These are phyloP conservation scores for Trichoderma orchidacearum DNA, from an alignment of 495 filamentous ascomycete species.

Conservation along the genomic window DNA sequence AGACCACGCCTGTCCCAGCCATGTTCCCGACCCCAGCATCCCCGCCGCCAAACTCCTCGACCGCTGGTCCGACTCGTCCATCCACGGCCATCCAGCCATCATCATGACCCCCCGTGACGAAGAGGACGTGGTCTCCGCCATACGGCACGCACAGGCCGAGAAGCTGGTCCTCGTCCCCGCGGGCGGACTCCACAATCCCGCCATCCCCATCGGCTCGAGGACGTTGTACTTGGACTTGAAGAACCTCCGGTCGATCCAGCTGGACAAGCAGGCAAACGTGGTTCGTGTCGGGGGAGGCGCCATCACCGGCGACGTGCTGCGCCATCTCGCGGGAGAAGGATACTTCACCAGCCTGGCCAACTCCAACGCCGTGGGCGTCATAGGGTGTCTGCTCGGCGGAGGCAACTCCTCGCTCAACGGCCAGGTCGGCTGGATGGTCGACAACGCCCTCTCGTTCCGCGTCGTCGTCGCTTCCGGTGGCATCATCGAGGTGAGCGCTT, in stretches of 20 bases:
- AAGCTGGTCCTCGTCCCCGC: conserved; percentile 16
- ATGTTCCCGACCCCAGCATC: neutral
- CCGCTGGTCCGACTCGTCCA: conserved; percentile 4
- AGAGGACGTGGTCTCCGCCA: conserved; percentile 4
- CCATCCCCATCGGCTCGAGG: conserved; percentile 12
- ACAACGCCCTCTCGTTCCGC: conserved; percentile 17
- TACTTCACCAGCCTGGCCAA: conserved; percentile 7
- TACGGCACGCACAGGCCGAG: conserved; percentile 10
- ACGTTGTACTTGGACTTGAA: conserved; percentile 18
- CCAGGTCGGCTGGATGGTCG: conserved; percentile 19
- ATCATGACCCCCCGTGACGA: conserved; percentile 2
- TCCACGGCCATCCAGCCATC: neutral
- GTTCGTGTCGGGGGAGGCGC: conserved; percentile 17
- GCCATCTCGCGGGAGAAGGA: conserved; percentile 14
- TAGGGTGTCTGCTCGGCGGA: conserved; percentile 20
- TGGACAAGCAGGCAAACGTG: conserved; percentile 11
- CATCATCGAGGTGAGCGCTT: conserved; percentile 6
- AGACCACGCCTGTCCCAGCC: neutral
- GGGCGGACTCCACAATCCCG: conserved; percentile 15
- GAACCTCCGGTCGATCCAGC: conserved; percentile 9
- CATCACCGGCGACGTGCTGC: conserved; percentile 10
- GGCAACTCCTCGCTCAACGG: conserved; percentile 20
- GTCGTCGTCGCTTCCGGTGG: conserved; percentile 19
- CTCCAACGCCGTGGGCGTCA: conserved; percentile 13
- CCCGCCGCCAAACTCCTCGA: neutral